Conservation (phyloP, 176 grass and related monocot genomes). For the maize (Zea mays) region Zm-B73-REFERENCE-NAM-5.0 NC_050101.1:173817001-173817500, state of each 20-base stretch:
- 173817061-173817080: conserved; percentile 13
- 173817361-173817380: conserved; percentile 95
- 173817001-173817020: conserved; percentile 80
- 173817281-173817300: neutral
- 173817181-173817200: conserved; percentile 76
- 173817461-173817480: conserved; percentile 67
- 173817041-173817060: conserved; percentile 39
- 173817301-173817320: neutral
- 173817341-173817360: conserved; percentile 97
- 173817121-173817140: conserved; percentile 94
- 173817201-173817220: conserved; percentile 58
- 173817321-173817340: neutral
- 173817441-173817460: conserved; percentile 83
- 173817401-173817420: conserved; percentile 95
- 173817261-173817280: neutral
- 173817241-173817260: conserved; percentile 30
- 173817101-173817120: neutral
- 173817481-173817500: conserved; percentile 50
- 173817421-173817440: conserved; percentile 96
- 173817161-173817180: conserved; percentile 86
- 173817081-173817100: neutral
- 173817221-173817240: conserved; percentile 90
- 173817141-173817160: conserved; percentile 95
- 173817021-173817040: conserved; percentile 94
- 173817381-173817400: conserved; percentile 95